Percentiles rank a stretch among this genome's conserved stretches.
Conservation (phyloP, 1,284 basidiomycete species). For the Boletus hoseneyae region DNA sequence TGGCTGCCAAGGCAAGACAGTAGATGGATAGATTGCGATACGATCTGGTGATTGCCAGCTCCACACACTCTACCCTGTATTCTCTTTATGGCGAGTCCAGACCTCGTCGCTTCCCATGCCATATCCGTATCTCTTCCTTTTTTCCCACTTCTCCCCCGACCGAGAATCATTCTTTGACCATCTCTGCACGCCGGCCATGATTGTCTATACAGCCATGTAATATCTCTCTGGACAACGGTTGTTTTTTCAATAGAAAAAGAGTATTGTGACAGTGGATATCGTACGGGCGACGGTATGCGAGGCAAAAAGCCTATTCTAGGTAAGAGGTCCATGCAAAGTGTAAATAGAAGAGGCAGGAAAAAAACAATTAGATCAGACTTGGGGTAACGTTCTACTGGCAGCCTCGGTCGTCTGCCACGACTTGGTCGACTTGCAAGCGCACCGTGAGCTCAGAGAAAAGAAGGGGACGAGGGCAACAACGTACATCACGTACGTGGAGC, state of each 20-base stretch:
- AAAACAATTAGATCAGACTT: constrained; percentile 1
- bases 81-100: not conserved
- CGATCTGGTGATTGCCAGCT: not conserved
- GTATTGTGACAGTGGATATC: not conserved
- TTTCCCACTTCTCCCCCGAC: not conserved
- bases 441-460: not conserved
- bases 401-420: constrained; percentile 15
- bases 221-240: constrained; percentile 17
- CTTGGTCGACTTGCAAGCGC: constrained; percentile 8
- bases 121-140: not conserved
- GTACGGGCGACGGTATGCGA: not conserved
- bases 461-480: not conserved
- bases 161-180: not conserved
- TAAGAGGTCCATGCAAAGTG: not conserved
- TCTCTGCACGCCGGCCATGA: constrained; percentile 8
- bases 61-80: not conserved
- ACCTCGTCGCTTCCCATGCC: not conserved
- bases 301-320: too few relatives aligned
- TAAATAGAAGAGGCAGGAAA: too few relatives aligned
- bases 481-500: not conserved
- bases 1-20: constrained; percentile 54
- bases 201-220: constrained; percentile 26
- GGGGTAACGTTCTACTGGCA: not conserved
- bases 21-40: constrained; percentile 18
- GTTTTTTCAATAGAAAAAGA: constrained; percentile 5